Conservation (phyloP, 768 basidiomycete genomes). For the Termitomyces sp. region DNA sequence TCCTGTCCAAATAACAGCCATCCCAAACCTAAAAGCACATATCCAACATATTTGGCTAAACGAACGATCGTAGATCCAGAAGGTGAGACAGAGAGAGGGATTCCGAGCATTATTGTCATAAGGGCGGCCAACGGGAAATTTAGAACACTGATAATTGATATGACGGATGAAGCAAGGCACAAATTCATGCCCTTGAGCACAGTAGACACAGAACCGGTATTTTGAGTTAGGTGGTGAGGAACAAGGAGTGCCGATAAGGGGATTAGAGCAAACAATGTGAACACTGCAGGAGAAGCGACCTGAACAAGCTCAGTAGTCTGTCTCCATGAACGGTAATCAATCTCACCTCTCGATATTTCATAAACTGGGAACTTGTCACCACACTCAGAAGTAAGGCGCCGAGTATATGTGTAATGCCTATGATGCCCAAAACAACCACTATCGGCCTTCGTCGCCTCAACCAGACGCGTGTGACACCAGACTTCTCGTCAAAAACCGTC, state of each 20-base stretch:
- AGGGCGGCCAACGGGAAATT: constrained; percentile 87
- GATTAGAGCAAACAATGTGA: constrained; percentile 23
- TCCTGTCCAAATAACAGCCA: constrained; percentile 47
- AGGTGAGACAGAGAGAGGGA: constrained; percentile 52
- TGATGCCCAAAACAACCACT: constrained; percentile 43
- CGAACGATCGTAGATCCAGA: constrained; percentile 18
- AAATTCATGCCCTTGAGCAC: constrained; percentile 72
- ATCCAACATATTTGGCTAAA: constrained; percentile 27
- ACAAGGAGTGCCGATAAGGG: constrained; percentile 26
- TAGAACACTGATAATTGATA: constrained; percentile 80
- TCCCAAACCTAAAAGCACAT: constrained; percentile 45
- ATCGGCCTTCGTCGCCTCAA: constrained; percentile 47
- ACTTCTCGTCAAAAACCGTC: constrained; percentile 22
- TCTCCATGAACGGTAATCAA: background rate
- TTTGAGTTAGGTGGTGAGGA: constrained; percentile 14
- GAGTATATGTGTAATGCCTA: constrained; percentile 48
- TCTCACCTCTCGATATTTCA: constrained; percentile 34
- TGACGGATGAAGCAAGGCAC: constrained; percentile 79
- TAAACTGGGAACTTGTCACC: constrained; percentile 40
- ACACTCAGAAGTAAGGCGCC: constrained; percentile 47
- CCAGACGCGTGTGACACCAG: constrained; percentile 28
- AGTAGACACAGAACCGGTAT: constrained; percentile 32
- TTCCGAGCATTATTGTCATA: constrained; percentile 57
- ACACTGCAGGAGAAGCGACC: constrained; percentile 20
- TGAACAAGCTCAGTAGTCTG: constrained; percentile 5